phyloP scores from a whole-genome alignment of 2,329 filamentous ascomycete genomes.

The Aspergillus eucalypticola region DNA sequence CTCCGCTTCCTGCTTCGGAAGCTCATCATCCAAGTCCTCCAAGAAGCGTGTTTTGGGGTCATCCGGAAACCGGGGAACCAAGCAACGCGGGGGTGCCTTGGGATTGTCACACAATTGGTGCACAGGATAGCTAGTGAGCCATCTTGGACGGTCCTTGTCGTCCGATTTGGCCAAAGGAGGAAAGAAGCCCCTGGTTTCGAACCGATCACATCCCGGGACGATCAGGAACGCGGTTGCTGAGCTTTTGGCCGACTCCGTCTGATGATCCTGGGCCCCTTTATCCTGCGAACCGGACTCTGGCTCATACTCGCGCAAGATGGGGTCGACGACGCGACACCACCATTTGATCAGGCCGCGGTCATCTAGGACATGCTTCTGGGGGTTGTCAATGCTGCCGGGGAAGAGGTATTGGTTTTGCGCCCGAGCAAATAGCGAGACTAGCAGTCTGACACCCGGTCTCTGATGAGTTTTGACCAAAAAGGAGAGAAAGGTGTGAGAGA shows the following conservation, averaged over 20 bases:
- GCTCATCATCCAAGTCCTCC: slow-evolving; percentile 83
- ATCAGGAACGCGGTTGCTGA: slow-evolving; percentile 75
- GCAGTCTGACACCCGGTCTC: slow-evolving; percentile 65
- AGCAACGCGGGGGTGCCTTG: slow-evolving; percentile 73
- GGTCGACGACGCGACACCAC: slow-evolving; percentile 90
- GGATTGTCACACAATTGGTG: slow-evolving; percentile 70
- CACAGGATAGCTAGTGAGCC: slow-evolving; percentile 67
- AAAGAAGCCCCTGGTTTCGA: slow-evolving; percentile 77
- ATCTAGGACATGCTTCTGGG: slow-evolving; percentile 84
- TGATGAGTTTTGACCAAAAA: slow-evolving; percentile 70
- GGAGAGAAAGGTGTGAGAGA: slow-evolving; percentile 73
- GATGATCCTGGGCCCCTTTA: slow-evolving; percentile 29
- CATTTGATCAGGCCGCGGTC: slow-evolving; percentile 88
- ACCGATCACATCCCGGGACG: slow-evolving; percentile 80
- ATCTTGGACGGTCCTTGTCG: slow-evolving; percentile 40
- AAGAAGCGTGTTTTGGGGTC: slow-evolving; percentile 92
- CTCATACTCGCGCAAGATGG: slow-evolving; percentile 59
- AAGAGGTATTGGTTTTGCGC: slow-evolving; percentile 94
- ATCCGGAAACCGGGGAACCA: slow-evolving; percentile 90
- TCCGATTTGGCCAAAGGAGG: slow-evolving; percentile 55
- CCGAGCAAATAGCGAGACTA: slow-evolving; percentile 88
- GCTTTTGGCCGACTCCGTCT: slow-evolving; percentile 31
- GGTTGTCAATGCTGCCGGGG: slow-evolving; percentile 83
- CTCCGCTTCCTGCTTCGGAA: slow-evolving; percentile 45
- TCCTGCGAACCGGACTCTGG: slow-evolving; percentile 43